Percentiles rank a stretch among this genome's conserved stretches.
Evolutionary conservation across 2,329 filamentous ascomycete species (phyloP).

Genomic region (Pseudocercospora macadamiae): DNA sequence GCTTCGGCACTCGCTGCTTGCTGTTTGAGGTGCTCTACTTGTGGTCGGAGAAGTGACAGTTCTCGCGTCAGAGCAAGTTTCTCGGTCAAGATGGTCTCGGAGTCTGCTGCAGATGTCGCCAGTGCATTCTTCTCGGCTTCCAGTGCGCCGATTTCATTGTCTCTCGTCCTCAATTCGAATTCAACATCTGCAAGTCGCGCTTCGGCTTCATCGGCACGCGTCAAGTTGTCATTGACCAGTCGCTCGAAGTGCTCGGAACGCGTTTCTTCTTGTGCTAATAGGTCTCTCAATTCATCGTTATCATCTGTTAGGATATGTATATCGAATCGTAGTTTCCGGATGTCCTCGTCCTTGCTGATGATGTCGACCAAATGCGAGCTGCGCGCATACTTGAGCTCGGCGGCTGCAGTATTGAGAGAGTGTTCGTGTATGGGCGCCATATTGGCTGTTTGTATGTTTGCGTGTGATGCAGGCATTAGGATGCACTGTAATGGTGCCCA

Average conservation of each 20-base stretch:
- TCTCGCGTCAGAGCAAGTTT: slow-evolving; percentile 65
- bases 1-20: slow-evolving; percentile 66
- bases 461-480: slow-evolving; percentile 18
- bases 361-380: slow-evolving; percentile 66
- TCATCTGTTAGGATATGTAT: slow-evolving; percentile 75
- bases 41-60: slow-evolving; percentile 60
- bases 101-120: slow-evolving; percentile 68
- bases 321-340: slow-evolving; percentile 69
- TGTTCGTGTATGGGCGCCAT: slow-evolving; percentile 46
- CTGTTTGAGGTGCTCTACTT: slow-evolving; percentile 64
- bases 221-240: slow-evolving; percentile 52
- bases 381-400: slow-evolving; percentile 72
- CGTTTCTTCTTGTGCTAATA: slow-evolving; percentile 63
- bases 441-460: slow-evolving; percentile 14
- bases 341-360: slow-evolving; percentile 74
- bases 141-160: slow-evolving; percentile 59
- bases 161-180: slow-evolving; percentile 55
- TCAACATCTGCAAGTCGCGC: slow-evolving; percentile 49
- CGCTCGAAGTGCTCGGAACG: slow-evolving; percentile 60
- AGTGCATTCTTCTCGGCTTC: slow-evolving; percentile 74
- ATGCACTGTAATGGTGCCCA: slow-evolving; percentile 6
- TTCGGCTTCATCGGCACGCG: slow-evolving; percentile 52
- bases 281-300: slow-evolving; percentile 67
- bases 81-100: slow-evolving; percentile 68
- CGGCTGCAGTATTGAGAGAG: slow-evolving; percentile 55